phyloP scores from a whole-genome alignment of 495 filamentous ascomycete species.

The Xylaria flabelliformis region DNA sequence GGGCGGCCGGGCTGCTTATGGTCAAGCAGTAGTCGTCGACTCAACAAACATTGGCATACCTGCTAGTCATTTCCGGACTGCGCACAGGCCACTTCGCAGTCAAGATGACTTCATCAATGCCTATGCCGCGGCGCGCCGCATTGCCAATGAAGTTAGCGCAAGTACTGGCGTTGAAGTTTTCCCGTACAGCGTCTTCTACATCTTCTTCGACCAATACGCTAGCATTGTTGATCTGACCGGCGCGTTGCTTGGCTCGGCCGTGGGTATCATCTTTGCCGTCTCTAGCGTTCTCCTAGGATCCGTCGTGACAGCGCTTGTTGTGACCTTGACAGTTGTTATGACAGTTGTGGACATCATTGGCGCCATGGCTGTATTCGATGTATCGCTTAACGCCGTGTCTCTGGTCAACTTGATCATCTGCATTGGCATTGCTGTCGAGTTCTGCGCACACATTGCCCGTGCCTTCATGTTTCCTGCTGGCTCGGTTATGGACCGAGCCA shows the following conservation, averaged over 20 bases:
- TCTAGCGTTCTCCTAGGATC: slow-evolving; percentile 83
- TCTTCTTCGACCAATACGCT: slow-evolving; percentile 98
- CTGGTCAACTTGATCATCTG: slow-evolving; percentile 98
- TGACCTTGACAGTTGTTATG: slow-evolving; percentile 88
- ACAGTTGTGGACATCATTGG: slow-evolving; percentile 93
- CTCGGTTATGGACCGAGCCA: slow-evolving; percentile 75
- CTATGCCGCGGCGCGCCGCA: slow-evolving; percentile 88
- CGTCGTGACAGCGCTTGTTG: slow-evolving; percentile 76
- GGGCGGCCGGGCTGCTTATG: slow-evolving; percentile 86
- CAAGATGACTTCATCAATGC: slow-evolving; percentile 94
- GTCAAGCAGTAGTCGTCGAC: slow-evolving; percentile 83
- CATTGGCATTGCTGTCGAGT: slow-evolving; percentile 94
- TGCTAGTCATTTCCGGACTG: slow-evolving; percentile 90
- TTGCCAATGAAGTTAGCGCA: slow-evolving; percentile 72
- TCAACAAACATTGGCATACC: slow-evolving; percentile 64
- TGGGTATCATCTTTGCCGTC: slow-evolving; percentile 82
- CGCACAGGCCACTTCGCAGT: slow-evolving; percentile 81
- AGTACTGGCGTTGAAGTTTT: slow-evolving; percentile 79
- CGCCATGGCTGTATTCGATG: slow-evolving; percentile 85
- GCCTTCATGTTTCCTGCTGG: slow-evolving; percentile 93
- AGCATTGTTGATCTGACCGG: slow-evolving; percentile 80
- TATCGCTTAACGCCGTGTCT: slow-evolving; percentile 94
- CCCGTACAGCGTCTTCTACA: slow-evolving; percentile 95
- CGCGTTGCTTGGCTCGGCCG: slow-evolving; percentile 78
- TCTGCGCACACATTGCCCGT: slow-evolving; percentile 94